phyloP scores from a whole-genome alignment of 352 stramenopile genomes.

The Phytophthora colocasiae region DNA sequence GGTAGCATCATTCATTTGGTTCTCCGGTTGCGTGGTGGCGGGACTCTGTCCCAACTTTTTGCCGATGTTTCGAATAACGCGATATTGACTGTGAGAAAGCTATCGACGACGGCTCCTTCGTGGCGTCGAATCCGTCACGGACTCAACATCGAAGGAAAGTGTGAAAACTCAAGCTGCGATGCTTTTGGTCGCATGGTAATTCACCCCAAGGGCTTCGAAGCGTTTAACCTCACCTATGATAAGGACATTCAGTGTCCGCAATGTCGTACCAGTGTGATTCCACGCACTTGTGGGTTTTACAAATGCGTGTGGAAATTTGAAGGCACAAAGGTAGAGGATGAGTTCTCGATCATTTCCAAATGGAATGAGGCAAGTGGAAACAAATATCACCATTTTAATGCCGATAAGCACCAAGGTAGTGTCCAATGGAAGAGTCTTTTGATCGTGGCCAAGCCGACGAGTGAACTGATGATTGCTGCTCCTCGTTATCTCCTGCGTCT shows the following conservation, averaged over 20 bases:
- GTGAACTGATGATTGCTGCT: too few species aligned
- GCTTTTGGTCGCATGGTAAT: conserved; percentile 33
- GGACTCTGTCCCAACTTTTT: background rate
- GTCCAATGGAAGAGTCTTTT: conserved; percentile 32
- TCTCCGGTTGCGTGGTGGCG: background rate
- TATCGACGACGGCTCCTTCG: background rate
- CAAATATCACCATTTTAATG: conserved; percentile 33
- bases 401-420: conserved; percentile 9
- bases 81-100: background rate
- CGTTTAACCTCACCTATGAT: conserved; percentile 34
- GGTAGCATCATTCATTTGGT: background rate
- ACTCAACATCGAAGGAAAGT: conserved; percentile 39
- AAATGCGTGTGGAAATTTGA: conserved; percentile 50
- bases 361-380: conserved; percentile 20
- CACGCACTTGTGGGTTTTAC: conserved; percentile 39
- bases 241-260: conserved; percentile 12
- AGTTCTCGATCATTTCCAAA: conserved; percentile 17
- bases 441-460: conserved; percentile 8
- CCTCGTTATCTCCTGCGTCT: background rate
- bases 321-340: conserved; percentile 10
- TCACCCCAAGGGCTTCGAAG: conserved; percentile 2
- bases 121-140: conserved; percentile 25
- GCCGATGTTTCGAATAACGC: background rate
- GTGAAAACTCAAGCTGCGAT: conserved; percentile 13
- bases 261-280: conserved; percentile 12